A percentile compares a stretch with the other conserved stretches of the same genome.
phyloP scores from a whole-genome alignment of 2,329 filamentous ascomycete species.

The Aureobasidium melanogenum region DNA sequence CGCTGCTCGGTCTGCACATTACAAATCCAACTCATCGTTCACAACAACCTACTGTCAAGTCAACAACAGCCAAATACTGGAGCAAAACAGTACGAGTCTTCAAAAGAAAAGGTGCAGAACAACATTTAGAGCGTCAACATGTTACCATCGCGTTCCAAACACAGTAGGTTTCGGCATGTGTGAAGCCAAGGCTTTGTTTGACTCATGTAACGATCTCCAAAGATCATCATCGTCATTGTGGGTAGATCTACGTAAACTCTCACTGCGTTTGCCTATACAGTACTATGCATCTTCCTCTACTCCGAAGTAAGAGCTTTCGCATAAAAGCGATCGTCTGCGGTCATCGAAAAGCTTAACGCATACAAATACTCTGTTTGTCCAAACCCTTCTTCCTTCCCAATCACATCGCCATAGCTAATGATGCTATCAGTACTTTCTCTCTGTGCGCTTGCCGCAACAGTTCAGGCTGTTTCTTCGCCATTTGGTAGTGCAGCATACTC shows the following conservation, averaged over 20 bases:
- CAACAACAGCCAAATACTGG: too few species aligned
- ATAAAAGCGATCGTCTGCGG: background rate
- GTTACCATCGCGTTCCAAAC: background rate
- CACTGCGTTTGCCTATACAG: background rate
- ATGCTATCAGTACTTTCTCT: background rate
- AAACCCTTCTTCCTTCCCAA: background rate
- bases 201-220: background rate
- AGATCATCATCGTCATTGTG: background rate
- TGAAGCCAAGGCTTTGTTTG: background rate
- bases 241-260: background rate
- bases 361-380: background rate
- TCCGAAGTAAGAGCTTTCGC: too few species aligned
- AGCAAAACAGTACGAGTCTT: background rate
- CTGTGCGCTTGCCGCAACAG: background rate
- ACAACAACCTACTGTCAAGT: background rate
- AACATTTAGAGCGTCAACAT: too few species aligned
- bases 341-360: background rate
- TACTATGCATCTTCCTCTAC: background rate
- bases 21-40: too few species aligned
- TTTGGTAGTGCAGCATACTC: conserved; percentile 3
- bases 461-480: background rate
- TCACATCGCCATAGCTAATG: background rate
- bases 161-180: background rate
- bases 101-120: background rate
- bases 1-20: too few species aligned